phyloP scores from a whole-genome alignment of 2,329 filamentous ascomycete genomes.

The Moelleriella libera region DNA sequence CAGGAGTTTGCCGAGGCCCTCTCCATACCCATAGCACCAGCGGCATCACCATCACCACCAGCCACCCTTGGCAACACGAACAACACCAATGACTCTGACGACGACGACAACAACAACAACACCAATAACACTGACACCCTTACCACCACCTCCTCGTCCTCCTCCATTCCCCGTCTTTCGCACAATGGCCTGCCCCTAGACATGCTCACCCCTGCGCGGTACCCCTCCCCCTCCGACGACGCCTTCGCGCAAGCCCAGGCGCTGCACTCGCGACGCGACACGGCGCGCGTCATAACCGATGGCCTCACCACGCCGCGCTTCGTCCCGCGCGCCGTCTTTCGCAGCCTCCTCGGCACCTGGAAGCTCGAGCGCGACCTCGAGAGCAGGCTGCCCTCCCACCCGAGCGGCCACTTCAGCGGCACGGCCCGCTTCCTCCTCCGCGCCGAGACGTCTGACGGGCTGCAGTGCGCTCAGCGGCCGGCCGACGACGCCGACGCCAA shows the following conservation, averaged over 20 bases:
- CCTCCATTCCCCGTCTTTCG: conserved; percentile 16
- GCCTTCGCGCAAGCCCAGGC: conserved; percentile 23
- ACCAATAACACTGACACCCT: conserved; percentile 6
- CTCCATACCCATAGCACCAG: conserved; percentile 21
- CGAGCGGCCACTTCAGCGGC: conserved; percentile 50
- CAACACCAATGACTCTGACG: too few species aligned
- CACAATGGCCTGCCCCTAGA: conserved; percentile 31
- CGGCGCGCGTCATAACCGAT: conserved; percentile 24
- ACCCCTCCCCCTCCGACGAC: conserved; percentile 26
- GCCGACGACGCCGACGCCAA: background rate
- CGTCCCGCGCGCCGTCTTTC: conserved; percentile 52
- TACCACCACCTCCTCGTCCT: conserved; percentile 14
- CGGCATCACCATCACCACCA: too few species aligned
- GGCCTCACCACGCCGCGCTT: conserved; percentile 33
- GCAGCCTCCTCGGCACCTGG: conserved; percentile 59
- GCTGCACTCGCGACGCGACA: conserved; percentile 28
- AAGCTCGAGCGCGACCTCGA: conserved; percentile 41
- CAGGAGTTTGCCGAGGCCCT: conserved; percentile 52
- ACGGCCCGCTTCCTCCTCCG: conserved; percentile 51
- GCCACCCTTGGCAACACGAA: too few species aligned
- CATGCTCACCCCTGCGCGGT: conserved; percentile 40
- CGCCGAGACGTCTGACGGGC: conserved; percentile 38
- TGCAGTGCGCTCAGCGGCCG: conserved; percentile 16
- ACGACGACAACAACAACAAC: too few species aligned
- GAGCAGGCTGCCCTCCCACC: conserved; percentile 40